Base-by-base conservation (phyloP, 2,329 filamentous ascomycete genomes). In the Plectosphaerella cucumerina region DNA sequence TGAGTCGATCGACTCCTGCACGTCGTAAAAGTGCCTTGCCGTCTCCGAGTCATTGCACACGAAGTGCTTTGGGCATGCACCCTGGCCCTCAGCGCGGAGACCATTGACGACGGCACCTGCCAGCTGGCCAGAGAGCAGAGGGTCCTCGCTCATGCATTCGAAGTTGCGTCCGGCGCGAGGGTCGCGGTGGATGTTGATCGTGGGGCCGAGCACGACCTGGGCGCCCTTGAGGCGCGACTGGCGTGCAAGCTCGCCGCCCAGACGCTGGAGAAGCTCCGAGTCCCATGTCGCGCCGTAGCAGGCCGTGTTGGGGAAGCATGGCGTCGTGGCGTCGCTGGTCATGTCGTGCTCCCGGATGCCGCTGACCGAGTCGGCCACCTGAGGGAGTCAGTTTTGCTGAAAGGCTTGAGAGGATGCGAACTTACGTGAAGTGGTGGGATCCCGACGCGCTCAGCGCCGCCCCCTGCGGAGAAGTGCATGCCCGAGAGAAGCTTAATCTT, bases 171-270 rank as follows among this genome's bases (percentile, higher is more conserved):
- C 72, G 5, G 65, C 72, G 6, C 73, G 62, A 0, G 72, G 72
- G 6, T 67, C 68, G 10, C 72, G 63, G 43, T 73, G 71, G 44
- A 73, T 72, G 57, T 69, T 75, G 53, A 76, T 70, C 0, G 72
- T 77, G 4, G 87, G 87, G 6, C 86, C 87, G 14, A 90, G 74
- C 56, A 86, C 79, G 10, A 89, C 77, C 62, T 90, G 85, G n/a
- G 86, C 76, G 53, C 86, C 86, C 69, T 90, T 90, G 49, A 59
- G 54, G 3, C 56, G 57, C 1, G 58, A 58, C 35, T 64, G 50
- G 12, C 37, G 20, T 3, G 50, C 56, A n/a, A 58, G 48, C 21
- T 51, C 48, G 14, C 56, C 49, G 23, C 56, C 56, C 8, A 58
- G 43, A 0, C 48, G 50, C 14, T 34, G 18, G 10, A 58, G 54